Percentiles rank a stretch among this genome's conserved stretches.
These are phyloP conservation scores for Yamadazyma songkhlaensis DNA, from an alignment of 1,139 yeast genomes.

Conservation along the genomic window DNA sequence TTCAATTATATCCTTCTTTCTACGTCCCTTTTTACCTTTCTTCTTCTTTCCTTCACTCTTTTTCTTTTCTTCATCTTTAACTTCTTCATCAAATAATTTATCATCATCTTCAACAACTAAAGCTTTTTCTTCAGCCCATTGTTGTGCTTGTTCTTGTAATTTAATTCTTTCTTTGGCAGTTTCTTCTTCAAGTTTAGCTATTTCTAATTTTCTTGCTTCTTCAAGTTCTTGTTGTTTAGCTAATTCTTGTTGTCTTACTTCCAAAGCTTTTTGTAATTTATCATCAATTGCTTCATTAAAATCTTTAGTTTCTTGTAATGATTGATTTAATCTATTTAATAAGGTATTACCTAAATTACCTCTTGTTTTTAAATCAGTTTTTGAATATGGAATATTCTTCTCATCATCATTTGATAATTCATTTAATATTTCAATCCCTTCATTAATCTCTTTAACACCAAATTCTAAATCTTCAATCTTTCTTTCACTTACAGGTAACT, in stretches of 20 bases:
- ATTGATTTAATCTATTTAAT: conserved; percentile 65
- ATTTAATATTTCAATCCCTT: conserved; percentile 61
- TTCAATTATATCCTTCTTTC: conserved; percentile 22
- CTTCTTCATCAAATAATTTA: conserved; percentile 31
- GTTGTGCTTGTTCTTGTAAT: conserved; percentile 78
- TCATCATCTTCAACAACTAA: conserved; percentile 37
- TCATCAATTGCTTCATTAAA: conserved; percentile 57
- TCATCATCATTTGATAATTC: conserved; percentile 52
- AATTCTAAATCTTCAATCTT: conserved; percentile 58
- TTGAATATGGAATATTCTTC: conserved; percentile 69
- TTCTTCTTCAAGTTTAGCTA: conserved; percentile 46
- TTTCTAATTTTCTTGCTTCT: conserved; percentile 35
- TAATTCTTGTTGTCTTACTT: conserved; percentile 58
- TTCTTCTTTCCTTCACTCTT: conserved; percentile 13
- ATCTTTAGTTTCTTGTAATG: conserved; percentile 69
- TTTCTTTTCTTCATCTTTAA: conserved; percentile 17
- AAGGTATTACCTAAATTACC: conserved; percentile 83
- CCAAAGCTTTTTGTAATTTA: conserved; percentile 73
- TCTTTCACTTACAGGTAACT: conserved; percentile 59
- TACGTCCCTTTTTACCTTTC: conserved; percentile 13
- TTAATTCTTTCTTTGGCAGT: conserved; percentile 66
- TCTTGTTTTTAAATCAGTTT: conserved; percentile 77
- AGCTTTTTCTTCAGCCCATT: conserved; percentile 66
- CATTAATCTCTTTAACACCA: conserved; percentile 56
- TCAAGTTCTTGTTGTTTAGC: conserved; percentile 37